Base-by-base conservation (phyloP, 2,329 filamentous ascomycete genomes). In the Fonsecaea pedrosoi region DNA sequence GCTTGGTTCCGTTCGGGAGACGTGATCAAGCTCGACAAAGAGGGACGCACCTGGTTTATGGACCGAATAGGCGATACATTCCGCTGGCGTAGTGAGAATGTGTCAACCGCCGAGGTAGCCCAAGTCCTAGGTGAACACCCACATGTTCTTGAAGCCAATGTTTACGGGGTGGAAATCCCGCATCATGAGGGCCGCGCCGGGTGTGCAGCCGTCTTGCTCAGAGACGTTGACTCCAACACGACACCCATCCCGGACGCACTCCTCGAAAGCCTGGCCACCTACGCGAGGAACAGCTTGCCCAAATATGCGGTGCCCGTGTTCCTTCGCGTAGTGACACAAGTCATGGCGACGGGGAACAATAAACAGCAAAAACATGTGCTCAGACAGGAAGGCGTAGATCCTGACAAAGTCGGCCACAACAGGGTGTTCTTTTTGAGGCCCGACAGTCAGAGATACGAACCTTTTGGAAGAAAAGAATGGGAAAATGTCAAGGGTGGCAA, bases 351-450 rank as follows among this genome's bases (percentile, higher is more conserved):
- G 4, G 92, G 92, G 0, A 97, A 92, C 56, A 91, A 92, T 74
- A 97, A 97, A 83, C 91, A 96, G 80, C 90, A 94, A 79, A 97
- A 97, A 78, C 87, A 90, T 69, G 78, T 82, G 0, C 77, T 96
- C 70, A 83, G 92, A n/a, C 82, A 83, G 1, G 85, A 94, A 69
- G 92, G 93, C 0, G 91, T 94, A 0, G 86, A 92, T 73, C 90
- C 90, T 0, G 78, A 74, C 3, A 86, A 86, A 73, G 80, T 84
- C 5, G 68, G 45, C 5, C 67, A 60, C n/a, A 84, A 87, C 70
- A 76, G 75, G 50, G 81, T 91, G 78, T 87, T 87, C 72, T 94
- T 91, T 90, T 79, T 93, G 15, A 85, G 83, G 72, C 69, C 71
- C 4, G 65, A 69, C 18, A 84, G 82, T 0, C 85, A 86, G 30